These are phyloP conservation scores for Fusarium armeniacum DNA, from an alignment of 2,329 filamentous ascomycete genomes.

Conservation along the genomic window DNA sequence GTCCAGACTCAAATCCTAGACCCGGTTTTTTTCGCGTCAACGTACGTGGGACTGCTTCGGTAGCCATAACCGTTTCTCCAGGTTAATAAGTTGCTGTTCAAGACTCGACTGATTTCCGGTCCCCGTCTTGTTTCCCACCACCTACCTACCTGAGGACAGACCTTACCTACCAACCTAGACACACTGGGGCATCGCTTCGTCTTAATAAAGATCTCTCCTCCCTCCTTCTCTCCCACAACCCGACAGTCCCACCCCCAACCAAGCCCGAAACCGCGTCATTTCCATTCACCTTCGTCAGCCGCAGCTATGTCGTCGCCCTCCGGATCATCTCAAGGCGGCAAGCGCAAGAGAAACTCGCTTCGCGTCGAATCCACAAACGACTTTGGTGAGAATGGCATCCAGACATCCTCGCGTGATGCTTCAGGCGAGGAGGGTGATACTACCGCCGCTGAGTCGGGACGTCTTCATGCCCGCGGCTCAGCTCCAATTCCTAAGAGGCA, in stretches of 20 bases:
- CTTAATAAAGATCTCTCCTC: conserved; percentile 12
- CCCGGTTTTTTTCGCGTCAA: conserved; percentile 45
- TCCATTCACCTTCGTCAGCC: conserved; percentile 14
- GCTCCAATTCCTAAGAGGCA: conserved; percentile 81
- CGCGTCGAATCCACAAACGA: conserved; percentile 62
- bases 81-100: conserved; percentile 21
- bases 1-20: conserved; percentile 32
- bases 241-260: conserved; percentile 16
- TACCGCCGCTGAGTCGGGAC: conserved; percentile 72
- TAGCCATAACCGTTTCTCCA: conserved; percentile 43
- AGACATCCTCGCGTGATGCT: conserved; percentile 84
- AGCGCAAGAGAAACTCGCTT: conserved; percentile 83
- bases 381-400: conserved; percentile 67
- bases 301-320: conserved; percentile 57
- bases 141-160: conserved; percentile 25
- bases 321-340: conserved; percentile 68
- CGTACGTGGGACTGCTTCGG: conserved; percentile 45
- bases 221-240: conserved; percentile 35
- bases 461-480: conserved; percentile 72
- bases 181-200: conserved; percentile 17
- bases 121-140: conserved; percentile 25
- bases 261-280: conserved; percentile 41
- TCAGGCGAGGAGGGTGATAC: conserved; percentile 86
- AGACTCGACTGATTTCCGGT: conserved; percentile 18
- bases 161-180: conserved; percentile 7